Evolutionary conservation across 2,329 filamentous ascomycete genomes (phyloP).

Genomic region (Chlorencoelia australis): DNA sequence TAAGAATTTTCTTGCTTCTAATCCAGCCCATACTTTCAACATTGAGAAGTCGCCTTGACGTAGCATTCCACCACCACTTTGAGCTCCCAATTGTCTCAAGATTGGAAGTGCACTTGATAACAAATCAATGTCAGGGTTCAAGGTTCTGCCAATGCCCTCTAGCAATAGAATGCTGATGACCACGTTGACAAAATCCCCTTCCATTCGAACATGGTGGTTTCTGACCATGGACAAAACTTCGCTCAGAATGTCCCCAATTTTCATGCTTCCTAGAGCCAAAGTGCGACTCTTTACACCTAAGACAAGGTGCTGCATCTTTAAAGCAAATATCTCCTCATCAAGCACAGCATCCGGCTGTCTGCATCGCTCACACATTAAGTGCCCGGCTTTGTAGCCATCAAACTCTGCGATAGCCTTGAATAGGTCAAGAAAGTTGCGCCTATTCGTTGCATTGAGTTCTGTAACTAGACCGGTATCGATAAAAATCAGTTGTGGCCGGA

Average conservation of each 20-base stretch:
- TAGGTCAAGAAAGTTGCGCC: constrained; percentile 84
- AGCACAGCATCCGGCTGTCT: constrained; percentile 85
- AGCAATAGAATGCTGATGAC: constrained; percentile 89
- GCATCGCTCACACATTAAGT: constrained; percentile 93
- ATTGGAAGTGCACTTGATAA: constrained; percentile 83
- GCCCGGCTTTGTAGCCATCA: constrained; percentile 88
- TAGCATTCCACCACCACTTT: constrained; percentile 60
- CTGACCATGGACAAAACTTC: constrained; percentile 88
- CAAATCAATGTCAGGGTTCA: constrained; percentile 82
- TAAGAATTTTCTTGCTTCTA: constrained; percentile 81
- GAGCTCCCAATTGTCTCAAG: constrained; percentile 72
- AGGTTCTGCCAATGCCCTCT: constrained; percentile 81
- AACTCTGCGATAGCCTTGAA: constrained; percentile 96
- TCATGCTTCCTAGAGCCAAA: constrained; percentile 85
- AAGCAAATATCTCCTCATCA: constrained; percentile 79
- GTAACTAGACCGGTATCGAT: constrained; percentile 96
- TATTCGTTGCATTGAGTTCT: constrained; percentile 78
- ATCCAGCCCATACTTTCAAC: constrained; percentile 81
- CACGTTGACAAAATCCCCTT: constrained; percentile 97
- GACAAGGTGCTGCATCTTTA: constrained; percentile 96
- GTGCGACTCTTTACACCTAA: constrained; percentile 83
- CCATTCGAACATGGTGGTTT: constrained; percentile 81
- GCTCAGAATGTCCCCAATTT: constrained; percentile 90
- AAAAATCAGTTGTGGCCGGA: constrained; percentile 88
- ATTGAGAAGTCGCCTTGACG: constrained; percentile 71